Evolutionary conservation across 1,139 yeast genomes (phyloP).

Genomic region (Groenewaldozyma auringiensis): DNA sequence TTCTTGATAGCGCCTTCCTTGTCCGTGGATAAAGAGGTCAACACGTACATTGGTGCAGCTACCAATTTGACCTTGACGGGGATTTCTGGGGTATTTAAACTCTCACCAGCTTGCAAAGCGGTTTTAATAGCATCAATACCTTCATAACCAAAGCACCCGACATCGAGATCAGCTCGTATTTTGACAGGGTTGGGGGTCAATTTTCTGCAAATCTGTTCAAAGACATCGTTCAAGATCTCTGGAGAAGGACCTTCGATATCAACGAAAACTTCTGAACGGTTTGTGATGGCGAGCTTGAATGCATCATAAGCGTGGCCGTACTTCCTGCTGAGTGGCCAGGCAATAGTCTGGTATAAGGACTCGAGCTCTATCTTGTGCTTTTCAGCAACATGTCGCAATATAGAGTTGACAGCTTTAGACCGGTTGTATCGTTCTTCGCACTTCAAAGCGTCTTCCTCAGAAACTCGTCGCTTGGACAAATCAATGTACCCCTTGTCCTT

Average conservation of each 20-base stretch:
- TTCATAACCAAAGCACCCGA: slow-evolving; percentile 92
- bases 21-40: slow-evolving; percentile 89
- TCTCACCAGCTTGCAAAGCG: slow-evolving; percentile 84
- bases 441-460: slow-evolving; percentile 94
- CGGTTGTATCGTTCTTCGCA: slow-evolving; percentile 98
- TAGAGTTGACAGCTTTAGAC: slow-evolving; percentile 95
- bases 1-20: slow-evolving; percentile 79
- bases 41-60: slow-evolving; percentile 94
- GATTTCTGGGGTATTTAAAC: slow-evolving; percentile 71
- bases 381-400: slow-evolving; percentile 96
- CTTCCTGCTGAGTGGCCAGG: slow-evolving; percentile 95
- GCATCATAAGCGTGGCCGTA: slow-evolving; percentile 98
- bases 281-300: slow-evolving; percentile 90
- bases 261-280: slow-evolving; percentile 74
- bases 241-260: slow-evolving; percentile 63
- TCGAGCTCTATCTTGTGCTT: slow-evolving; percentile 86
- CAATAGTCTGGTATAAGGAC: slow-evolving; percentile 75
- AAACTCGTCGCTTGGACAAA: slow-evolving; percentile 93
- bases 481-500: slow-evolving; percentile 98
- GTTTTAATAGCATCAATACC: slow-evolving; percentile 95
- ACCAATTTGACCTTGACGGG: slow-evolving; percentile 85
- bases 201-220: slow-evolving; percentile 80
- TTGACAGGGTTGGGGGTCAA: slow-evolving; percentile 97
- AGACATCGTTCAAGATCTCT: slow-evolving; percentile 72
- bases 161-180: slow-evolving; percentile 96